Conservation (phyloP, 176 grass and related monocot species). For the Tillandsia fasciculata region DNA sequence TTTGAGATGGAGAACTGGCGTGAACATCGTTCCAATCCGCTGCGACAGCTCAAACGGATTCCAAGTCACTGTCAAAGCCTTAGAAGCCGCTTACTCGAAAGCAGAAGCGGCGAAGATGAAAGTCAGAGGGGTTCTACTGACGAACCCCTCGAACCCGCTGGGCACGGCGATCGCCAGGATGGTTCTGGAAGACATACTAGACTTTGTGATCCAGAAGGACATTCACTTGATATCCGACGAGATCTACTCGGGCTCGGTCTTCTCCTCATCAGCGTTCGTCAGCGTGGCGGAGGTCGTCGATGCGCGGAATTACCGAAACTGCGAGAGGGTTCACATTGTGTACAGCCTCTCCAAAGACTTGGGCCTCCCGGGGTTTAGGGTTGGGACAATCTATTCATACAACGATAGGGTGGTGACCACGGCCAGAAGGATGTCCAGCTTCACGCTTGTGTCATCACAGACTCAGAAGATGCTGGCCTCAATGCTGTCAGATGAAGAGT, state of each 20-base stretch:
- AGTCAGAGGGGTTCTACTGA: constrained; percentile 51
- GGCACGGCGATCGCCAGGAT: constrained; percentile 34
- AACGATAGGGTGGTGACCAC: constrained; percentile 68
- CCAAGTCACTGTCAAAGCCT: constrained; percentile 44
- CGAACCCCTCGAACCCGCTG: constrained; percentile 84
- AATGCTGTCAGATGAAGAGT: constrained; percentile 52
- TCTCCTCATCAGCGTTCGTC: constrained; percentile 46
- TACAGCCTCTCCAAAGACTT: constrained; percentile 94
- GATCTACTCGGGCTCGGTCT: constrained; percentile 84
- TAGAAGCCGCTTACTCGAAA: constrained; percentile 39
- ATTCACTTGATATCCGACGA: constrained; percentile 94
- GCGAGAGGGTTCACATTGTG: constrained; percentile 60
- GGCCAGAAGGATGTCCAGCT: constrained; percentile 85
- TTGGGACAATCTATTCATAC: constrained; percentile 74
- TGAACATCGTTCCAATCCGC: constrained; percentile 72
- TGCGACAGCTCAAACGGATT: constrained; percentile 68
- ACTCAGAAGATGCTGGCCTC: constrained; percentile 69
- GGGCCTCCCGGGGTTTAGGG: constrained; percentile 66
- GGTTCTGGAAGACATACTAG: constrained; percentile 36
- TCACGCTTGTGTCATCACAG: constrained; percentile 87
- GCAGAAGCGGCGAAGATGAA: constrained; percentile 31
- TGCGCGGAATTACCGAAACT: not conserved
- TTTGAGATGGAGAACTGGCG: constrained; percentile 69
- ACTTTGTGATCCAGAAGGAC: constrained; percentile 44
- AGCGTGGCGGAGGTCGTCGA: constrained; percentile 75